phyloP scores from a whole-genome alignment of 768 basidiomycete genomes.

The Auricularia heimuer region DNA sequence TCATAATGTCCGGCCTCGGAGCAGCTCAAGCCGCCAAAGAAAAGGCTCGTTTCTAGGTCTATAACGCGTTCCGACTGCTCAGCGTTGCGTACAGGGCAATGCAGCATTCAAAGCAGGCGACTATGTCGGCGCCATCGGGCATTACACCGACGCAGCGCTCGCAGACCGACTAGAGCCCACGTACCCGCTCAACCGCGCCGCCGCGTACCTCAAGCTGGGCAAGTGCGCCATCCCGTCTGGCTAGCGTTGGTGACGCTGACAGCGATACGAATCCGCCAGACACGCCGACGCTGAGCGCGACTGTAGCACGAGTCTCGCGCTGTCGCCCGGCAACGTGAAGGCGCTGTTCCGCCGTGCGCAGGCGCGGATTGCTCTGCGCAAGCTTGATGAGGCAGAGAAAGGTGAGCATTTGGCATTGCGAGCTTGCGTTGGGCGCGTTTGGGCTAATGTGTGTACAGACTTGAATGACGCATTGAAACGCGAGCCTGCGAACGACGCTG shows the following conservation, averaged over 20 bases:
- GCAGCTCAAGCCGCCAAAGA: background rate
- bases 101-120: constrained; percentile 73
- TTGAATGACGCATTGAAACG: constrained; percentile 44
- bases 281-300: constrained; percentile 75
- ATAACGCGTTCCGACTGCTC: background rate
- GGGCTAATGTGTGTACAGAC: constrained; percentile 33
- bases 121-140: constrained; percentile 69
- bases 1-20: background rate
- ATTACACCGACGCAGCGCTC: constrained; percentile 75
- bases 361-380: constrained; percentile 49
- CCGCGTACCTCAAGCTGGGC: constrained; percentile 87
- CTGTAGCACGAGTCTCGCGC: constrained; percentile 51
- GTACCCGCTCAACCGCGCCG: constrained; percentile 78
- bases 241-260: constrained; percentile 6
- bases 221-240: constrained; percentile 53
- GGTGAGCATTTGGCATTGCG: constrained; percentile 25
- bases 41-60: background rate
- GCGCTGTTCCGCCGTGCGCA: constrained; percentile 72
- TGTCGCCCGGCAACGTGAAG: constrained; percentile 59
- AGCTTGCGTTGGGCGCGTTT: background rate
- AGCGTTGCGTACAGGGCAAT: constrained; percentile 54
- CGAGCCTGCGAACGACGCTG: constrained; percentile 59
- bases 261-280: constrained; percentile 28
- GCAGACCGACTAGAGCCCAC: constrained; percentile 64
- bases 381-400: constrained; percentile 45